Conservation (phyloP, 345 rosid species). For the Citrus hindsii region DNA sequence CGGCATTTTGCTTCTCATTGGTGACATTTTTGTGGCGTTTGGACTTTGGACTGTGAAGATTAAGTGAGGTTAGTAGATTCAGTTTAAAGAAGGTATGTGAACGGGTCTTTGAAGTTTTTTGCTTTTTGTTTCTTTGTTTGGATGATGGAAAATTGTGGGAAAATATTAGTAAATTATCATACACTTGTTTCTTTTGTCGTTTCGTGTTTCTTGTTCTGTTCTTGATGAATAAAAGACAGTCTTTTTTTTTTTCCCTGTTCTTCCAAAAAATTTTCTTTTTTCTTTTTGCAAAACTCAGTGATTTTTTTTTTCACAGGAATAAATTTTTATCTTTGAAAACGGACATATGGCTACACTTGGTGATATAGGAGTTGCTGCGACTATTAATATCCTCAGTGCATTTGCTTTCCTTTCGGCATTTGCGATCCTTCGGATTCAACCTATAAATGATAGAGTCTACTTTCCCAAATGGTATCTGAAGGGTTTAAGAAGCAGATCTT, state of each 20-base stretch:
- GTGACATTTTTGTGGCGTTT: neutral
- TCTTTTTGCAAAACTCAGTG: neutral
- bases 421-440: slow-evolving; percentile 82
- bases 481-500: slow-evolving; percentile 70
- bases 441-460: slow-evolving; percentile 86
- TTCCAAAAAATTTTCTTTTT: too few species aligned
- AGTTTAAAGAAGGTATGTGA: neutral
- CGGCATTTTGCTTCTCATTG: neutral
- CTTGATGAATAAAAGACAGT: neutral
- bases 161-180: neutral
- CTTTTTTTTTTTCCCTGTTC: too few species aligned
- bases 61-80: neutral
- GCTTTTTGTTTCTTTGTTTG: neutral
- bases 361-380: slow-evolving; percentile 83
- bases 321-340: slow-evolving; percentile 4
- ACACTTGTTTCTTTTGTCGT: neutral
- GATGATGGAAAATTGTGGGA: neutral
- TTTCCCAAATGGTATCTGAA: slow-evolving; percentile 93
- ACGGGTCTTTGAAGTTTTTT: slow-evolving; percentile 1
- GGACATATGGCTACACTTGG: slow-evolving; percentile 62
- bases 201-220: neutral
- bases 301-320: neutral
- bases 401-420: slow-evolving; percentile 71
- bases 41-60: neutral
- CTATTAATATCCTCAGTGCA: slow-evolving; percentile 75